Percentiles rank a stretch among this genome's conserved stretches.
Evolutionary conservation across 1,284 basidiomycete species (phyloP).

Genomic region (Puccinia triticina): DNA sequence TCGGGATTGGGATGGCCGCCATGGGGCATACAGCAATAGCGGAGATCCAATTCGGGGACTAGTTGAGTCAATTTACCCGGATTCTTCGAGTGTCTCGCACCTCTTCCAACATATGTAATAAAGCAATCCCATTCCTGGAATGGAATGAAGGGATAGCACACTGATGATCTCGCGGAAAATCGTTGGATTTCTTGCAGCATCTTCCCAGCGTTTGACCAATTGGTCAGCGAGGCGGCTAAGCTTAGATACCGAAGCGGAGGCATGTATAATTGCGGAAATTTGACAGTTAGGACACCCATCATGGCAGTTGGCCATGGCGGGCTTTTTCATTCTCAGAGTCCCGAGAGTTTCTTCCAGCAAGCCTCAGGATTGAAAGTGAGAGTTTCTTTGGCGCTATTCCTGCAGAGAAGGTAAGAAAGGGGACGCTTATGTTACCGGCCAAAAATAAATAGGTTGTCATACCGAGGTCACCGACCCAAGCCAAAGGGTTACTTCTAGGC

Average conservation of each 20-base stretch:
- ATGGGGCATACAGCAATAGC: slow-evolving; percentile 95
- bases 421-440: neutral
- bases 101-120: too few relatives aligned
- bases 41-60: slow-evolving; percentile 72
- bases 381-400: slow-evolving; percentile 29
- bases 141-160: neutral
- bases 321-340: slow-evolving; percentile 89
- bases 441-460: slow-evolving; percentile 72
- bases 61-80: slow-evolving; percentile 32
- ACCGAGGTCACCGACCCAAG: slow-evolving; percentile 88
- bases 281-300: slow-evolving; percentile 84
- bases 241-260: slow-evolving; percentile 86
- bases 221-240: slow-evolving; percentile 95
- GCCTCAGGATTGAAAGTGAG: slow-evolving; percentile 84
- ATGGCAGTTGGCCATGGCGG: slow-evolving; percentile 92
- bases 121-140: neutral
- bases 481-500: slow-evolving; percentile 82
- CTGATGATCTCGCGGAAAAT: neutral
- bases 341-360: slow-evolving; percentile 90
- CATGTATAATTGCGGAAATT: slow-evolving; percentile 75
- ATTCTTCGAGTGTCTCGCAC: too few relatives aligned
- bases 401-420: neutral
- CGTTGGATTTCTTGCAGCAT: slow-evolving; percentile 22
- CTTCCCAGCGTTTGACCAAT: slow-evolving; percentile 69
- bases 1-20: slow-evolving; percentile 84